A percentile compares a stretch with the other conserved stretches of the same genome.
phyloP scores from a whole-genome alignment of 2,329 filamentous ascomycete genomes.

The Elsinoe perseae region DNA sequence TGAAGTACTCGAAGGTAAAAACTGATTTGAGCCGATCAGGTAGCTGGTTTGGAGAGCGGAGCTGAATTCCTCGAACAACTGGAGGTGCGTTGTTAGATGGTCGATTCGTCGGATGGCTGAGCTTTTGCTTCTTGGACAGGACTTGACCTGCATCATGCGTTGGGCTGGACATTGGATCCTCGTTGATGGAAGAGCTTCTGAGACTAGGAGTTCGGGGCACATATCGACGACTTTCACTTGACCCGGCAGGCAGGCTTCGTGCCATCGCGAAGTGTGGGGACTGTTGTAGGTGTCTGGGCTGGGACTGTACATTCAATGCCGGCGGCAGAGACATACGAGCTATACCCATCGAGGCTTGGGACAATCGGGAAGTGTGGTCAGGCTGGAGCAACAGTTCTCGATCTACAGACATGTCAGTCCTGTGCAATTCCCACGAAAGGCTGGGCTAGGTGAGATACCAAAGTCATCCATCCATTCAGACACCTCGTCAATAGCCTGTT shows the following conservation, averaged over 20 bases:
- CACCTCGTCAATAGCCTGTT: background rate
- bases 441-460: no score
- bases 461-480: slow-evolving; percentile 39
- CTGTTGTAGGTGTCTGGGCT: background rate
- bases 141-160: background rate
- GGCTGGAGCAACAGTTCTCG: slow-evolving; percentile 29
- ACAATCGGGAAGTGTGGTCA: slow-evolving; percentile 28
- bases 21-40: slow-evolving; percentile 62
- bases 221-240: background rate
- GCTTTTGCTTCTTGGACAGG: background rate
- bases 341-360: slow-evolving; percentile 29
- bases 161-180: background rate
- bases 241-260: background rate
- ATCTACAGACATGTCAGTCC: slow-evolving; percentile 28
- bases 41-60: slow-evolving; percentile 53
- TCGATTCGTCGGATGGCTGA: background rate
- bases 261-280: background rate
- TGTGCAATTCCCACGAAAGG: no score
- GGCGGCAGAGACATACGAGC: slow-evolving; percentile 33
- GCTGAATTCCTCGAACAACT: slow-evolving; percentile 51
- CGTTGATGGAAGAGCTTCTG: background rate
- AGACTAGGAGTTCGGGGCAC: background rate
- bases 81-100: slow-evolving; percentile 25
- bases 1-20: slow-evolving; percentile 69
- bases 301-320: background rate